Evolutionary conservation across 371 early-diverging fungal species (phyloP).

Genomic region (Apophysomyces trapeziformis): DNA sequence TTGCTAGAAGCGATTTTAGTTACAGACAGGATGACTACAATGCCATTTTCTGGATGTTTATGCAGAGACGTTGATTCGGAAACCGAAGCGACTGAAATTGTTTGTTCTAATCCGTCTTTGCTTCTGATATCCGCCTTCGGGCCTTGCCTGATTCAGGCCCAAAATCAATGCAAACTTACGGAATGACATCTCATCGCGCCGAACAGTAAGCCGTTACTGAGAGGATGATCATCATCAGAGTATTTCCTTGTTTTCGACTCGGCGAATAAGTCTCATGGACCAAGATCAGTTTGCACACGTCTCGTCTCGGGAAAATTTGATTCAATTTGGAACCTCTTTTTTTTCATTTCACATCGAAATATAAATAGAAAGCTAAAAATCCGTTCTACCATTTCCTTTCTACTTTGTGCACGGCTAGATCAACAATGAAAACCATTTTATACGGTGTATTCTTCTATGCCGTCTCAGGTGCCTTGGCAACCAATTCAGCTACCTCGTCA

Average conservation of each 20-base stretch:
- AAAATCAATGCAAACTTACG: too few relatives aligned
- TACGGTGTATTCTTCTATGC: background rate
- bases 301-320: conserved; percentile 7
- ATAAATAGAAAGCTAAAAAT: background rate
- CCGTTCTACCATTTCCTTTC: background rate
- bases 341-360: background rate
- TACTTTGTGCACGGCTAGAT: background rate
- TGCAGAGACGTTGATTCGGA: too few relatives aligned
- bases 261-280: background rate
- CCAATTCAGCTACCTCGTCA: background rate
- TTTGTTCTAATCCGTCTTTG: too few relatives aligned
- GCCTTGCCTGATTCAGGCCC: too few relatives aligned
- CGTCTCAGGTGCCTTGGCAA: conserved; percentile 7
- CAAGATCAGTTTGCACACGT: background rate
- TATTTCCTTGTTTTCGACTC: background rate
- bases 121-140: too few relatives aligned
- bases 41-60: too few relatives aligned
- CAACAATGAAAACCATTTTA: background rate
- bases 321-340: background rate
- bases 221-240: too few relatives aligned
- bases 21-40: too few relatives aligned
- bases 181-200: too few relatives aligned
- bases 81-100: too few relatives aligned
- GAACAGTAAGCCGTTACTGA: too few relatives aligned
- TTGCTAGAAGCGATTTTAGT: too few relatives aligned